Base-by-base conservation (phyloP, 768 basidiomycete species). In the Lactarius trivialis region DNA sequence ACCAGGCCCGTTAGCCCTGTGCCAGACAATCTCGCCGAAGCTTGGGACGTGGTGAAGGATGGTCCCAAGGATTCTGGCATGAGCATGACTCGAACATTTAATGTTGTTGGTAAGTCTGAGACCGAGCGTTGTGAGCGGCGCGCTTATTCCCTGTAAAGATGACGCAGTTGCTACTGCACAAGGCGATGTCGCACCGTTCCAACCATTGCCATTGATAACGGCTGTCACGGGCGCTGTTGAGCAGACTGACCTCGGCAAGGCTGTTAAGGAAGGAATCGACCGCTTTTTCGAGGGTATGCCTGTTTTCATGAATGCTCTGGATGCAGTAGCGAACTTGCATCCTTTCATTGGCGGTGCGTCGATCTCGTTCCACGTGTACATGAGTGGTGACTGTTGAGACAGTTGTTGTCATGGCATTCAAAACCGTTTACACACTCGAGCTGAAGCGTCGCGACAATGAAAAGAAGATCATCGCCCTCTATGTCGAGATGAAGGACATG, bases 401-500 rank as follows among this genome's bases (percentile, higher is more conserved):
- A 75, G 82, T 80, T 51, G 80, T 76, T 32, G 78, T 82, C 19
- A 67, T 76, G 14, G 81, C 82, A 1, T 84, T 84, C 70, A 74
- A 77, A 37, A 71, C 80, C 0, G 80, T 80, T 6, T 74, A 81
- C 30, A 76, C 76, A 19, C 71, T 83, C 37, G 81, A 82, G 56
- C 58, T 78, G 58, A 78, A 77, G 3, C 72, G 81, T 26, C 71
- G 78, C 26, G 80, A 81, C 30, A 84, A 84, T 57, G 78, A 83
- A 58, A 76, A 75, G 59, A 81, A 80, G 62, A 74, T 82, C 7
- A 61, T 77, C 2, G 71, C 74, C 4, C 71, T 84, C 7, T 78
- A 79, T 39, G 68, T 78, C 9, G 76, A 80, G 63, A 84, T 84
- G 81, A 75, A 74, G 60, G 75, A 81, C 45, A 75, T 80, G 73